These are phyloP conservation scores for Sesbania bispinosa DNA, from an alignment of 306 rosid species.

Conservation along the genomic window DNA sequence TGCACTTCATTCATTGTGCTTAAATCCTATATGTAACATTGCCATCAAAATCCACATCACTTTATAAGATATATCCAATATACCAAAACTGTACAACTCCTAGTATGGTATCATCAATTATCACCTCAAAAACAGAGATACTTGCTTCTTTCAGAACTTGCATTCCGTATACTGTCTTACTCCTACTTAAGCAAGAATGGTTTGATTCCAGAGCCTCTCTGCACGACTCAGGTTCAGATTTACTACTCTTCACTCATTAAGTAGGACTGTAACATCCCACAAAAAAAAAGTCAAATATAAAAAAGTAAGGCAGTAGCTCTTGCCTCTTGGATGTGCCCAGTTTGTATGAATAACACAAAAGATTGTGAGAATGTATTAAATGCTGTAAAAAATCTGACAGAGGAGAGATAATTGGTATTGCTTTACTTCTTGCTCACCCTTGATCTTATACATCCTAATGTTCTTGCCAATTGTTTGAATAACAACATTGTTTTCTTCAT, in stretches of 20 bases:
- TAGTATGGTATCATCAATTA: not conserved
- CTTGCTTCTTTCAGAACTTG: not conserved
- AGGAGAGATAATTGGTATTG: not conserved
- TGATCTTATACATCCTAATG: slow-evolving; percentile 3
- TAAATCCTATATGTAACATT: not conserved
- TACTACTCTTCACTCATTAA: not conserved
- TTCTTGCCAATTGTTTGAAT: not conserved
- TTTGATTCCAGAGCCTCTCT: not conserved
- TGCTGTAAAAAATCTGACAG: not conserved
- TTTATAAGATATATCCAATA: not conserved
- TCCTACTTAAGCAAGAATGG: not conserved
- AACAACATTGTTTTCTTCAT: not conserved
- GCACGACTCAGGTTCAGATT: not conserved
- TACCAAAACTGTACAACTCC: not conserved
- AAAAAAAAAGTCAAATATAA: not conserved
- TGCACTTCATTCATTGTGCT: not conserved
- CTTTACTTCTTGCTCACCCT: slow-evolving; percentile 7
- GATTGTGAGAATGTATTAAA: not conserved
- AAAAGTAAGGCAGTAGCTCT: not conserved
- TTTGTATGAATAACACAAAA: not conserved
- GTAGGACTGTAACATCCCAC: not conserved
- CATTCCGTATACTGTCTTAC: not conserved
- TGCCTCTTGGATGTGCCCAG: not conserved
- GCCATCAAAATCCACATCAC: not conserved
- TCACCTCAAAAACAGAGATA: not conserved